Evolutionary conservation across 352 stramenopile genomes (phyloP), one percentile per base, ranked within the genome.

Genomic region (Phytophthora melonis): DNA sequence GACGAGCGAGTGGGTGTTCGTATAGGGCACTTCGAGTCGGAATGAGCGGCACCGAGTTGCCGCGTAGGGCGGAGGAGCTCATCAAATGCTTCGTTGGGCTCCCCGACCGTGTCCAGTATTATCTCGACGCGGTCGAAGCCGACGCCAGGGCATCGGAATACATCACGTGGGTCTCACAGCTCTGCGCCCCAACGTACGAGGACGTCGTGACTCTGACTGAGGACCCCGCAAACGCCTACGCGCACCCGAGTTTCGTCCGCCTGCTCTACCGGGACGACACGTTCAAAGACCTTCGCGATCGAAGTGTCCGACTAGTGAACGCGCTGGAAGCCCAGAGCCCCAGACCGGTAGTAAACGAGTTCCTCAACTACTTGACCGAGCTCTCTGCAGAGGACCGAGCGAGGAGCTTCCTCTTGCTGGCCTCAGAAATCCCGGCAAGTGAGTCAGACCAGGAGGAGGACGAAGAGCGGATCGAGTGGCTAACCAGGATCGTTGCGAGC

Each of bases 351-450:
- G 10, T 79, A 10, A 14, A 57, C 7, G 32, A 76, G 18, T 39
- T 83, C 14, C 58, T 80, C 32, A 30, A 68, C 6, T 30, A 74
- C 18, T 16, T 74, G 7, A 10, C 68, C 49, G 60, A 70, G 3
- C 25, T 80, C 3, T 45, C 76, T 32, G 54, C 43, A 6, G 68
- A 74, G 55, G 76, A 83, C 30, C 76, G 61, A 30, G 76, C 62
- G 1, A 45, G 30, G 13, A 79, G 76, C 45, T 79, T 74, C 50
- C 30, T 76, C 2, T 25, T 80, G 1, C 56, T 78, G 11, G 58
- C 67, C 11, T 74, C 67, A 14, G 65, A 76, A 2, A 27, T 63
- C 5, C 43, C 63, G 61, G 23, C 18, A 1, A 53, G 10, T 25
- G 47, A n/a, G 11, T 49, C 14, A 14, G 41, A 25, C 19, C 21